Evolutionary conservation across 768 basidiomycete species (phyloP), one percentile per base, ranked within the genome.

Genomic region (Postia placenta): DNA sequence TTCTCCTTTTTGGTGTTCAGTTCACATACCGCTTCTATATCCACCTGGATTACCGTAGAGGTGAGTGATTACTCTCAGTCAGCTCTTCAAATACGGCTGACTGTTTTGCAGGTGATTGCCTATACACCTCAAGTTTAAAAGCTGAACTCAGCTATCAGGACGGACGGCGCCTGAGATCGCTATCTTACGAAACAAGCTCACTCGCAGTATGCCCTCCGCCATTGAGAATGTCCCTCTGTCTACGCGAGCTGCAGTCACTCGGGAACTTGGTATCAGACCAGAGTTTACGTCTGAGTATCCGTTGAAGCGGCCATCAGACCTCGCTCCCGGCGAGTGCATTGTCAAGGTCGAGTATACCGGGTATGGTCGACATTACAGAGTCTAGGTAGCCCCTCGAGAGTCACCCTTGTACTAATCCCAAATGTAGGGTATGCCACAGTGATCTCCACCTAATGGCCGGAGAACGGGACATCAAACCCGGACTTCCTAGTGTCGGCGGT

Each of bases 311-410:
- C 71, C 71, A 2, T 67, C 69, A 5, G 68, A 80, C 4, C 81
- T 85, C 56, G 66, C 63, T 0, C 80, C 80, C 0, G 81, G 80
- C 26, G 79, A 86, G 64, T 85, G 82, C 58, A 79, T 89, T 50
- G 68, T 89, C 60, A 83, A 85, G 64, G 69, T 90, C 58, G 70
- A 73, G 33, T 82, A 77, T 65, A 81, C 84, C 1, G 87, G 87
- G 86, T 88, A 11, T 87, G 87, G 64, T 0, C 30, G 28, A 17
- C 30, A 17, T 3, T 45, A 30, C 9, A 14, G 17, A 19, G 30
- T 33, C 24, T 4, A 4, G 19, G 15, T 3, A 20, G 12, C 4
- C 19, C 17, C n/a, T 5, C 5, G 14, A 20, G 15, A 3, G 11
- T 15, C 7, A n/a, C n/a, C n/a, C n/a, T n/a, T n/a, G n/a, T n/a